Percentiles rank a stretch among this genome's conserved stretches.
Conservation (phyloP, 1,139 yeast species). For the Suhomyces wounanorum region DNA sequence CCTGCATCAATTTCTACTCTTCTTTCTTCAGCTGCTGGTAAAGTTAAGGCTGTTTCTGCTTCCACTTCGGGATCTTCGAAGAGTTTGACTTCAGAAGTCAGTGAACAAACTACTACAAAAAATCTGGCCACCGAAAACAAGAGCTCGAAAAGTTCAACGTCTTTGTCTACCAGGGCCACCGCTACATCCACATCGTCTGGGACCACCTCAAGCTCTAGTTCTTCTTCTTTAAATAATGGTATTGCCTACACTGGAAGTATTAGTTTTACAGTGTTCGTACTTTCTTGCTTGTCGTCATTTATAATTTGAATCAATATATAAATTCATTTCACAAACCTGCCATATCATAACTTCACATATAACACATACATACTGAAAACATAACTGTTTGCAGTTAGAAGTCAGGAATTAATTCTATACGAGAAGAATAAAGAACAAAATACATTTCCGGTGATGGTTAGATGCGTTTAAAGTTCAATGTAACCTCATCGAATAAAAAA, state of each 20-base stretch:
- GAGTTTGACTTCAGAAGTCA: not conserved
- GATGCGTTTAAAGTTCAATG: not conserved
- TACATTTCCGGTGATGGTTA: not conserved
- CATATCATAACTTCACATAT: not conserved
- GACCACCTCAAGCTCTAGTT: not conserved
- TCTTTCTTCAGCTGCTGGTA: slow-evolving; percentile 34
- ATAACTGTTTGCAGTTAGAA: not conserved
- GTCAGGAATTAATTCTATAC: not conserved
- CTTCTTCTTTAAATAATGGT: slow-evolving; percentile 9
- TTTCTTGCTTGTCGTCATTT: not conserved
- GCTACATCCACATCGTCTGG: not conserved
- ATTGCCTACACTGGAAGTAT: not conserved
- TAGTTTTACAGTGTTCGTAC: not conserved
- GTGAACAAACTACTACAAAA: not conserved
- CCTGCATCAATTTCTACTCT: slow-evolving; percentile 42
- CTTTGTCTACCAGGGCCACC: not conserved
- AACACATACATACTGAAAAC: not conserved
- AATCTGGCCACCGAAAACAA: no score
- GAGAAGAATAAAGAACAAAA: not conserved
- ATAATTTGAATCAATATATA: not conserved
- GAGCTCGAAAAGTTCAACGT: not conserved
- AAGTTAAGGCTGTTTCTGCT: slow-evolving; percentile 15
- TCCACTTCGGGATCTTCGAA: slow-evolving; percentile 7
- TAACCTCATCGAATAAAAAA: not conserved
- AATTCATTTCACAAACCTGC: not conserved